Conservation (phyloP, 1,139 yeast genomes). For the Ashbya aceris region DNA sequence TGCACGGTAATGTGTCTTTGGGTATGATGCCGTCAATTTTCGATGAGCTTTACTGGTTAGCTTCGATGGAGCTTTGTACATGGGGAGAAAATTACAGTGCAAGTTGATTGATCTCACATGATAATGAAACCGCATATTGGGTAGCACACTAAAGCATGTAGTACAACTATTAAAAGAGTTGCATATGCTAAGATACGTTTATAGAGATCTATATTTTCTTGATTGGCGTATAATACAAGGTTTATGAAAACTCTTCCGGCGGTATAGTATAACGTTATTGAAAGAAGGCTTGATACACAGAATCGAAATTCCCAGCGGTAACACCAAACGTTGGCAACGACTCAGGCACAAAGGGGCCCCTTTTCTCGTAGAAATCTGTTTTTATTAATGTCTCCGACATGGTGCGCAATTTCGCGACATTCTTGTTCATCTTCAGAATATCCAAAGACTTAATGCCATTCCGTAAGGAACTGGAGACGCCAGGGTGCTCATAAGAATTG, state of each 20-base stretch:
- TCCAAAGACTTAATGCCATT: constrained; percentile 17
- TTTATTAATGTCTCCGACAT: constrained; percentile 28
- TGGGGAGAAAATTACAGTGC: too few relatives aligned
- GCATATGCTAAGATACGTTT: constrained; percentile 1
- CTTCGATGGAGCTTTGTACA: too few relatives aligned
- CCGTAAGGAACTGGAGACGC: not conserved
- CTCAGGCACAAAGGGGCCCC: constrained; percentile 15
- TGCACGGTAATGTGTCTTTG: not conserved
- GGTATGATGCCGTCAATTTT: not conserved
- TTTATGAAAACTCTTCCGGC: constrained; percentile 1
- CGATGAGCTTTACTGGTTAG: too few relatives aligned
- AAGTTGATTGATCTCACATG: too few relatives aligned
- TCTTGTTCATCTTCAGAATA: constrained; percentile 11
- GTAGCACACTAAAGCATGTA: not conserved
- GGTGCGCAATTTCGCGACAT: constrained; percentile 15
- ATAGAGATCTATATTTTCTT: constrained; percentile 3
- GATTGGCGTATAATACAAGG: constrained; percentile 1
- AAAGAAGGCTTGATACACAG: constrained; percentile 16
- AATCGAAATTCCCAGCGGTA: constrained; percentile 15
- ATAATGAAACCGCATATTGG: too few relatives aligned
- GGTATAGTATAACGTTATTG: constrained; percentile 3
- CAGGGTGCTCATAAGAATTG: not conserved
- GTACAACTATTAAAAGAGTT: not conserved
- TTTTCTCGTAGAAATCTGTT: constrained; percentile 22
- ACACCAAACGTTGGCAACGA: constrained; percentile 18